phyloP scores from a whole-genome alignment of 805 yeast species.

The Wickerhamiella slavikovae region DNA sequence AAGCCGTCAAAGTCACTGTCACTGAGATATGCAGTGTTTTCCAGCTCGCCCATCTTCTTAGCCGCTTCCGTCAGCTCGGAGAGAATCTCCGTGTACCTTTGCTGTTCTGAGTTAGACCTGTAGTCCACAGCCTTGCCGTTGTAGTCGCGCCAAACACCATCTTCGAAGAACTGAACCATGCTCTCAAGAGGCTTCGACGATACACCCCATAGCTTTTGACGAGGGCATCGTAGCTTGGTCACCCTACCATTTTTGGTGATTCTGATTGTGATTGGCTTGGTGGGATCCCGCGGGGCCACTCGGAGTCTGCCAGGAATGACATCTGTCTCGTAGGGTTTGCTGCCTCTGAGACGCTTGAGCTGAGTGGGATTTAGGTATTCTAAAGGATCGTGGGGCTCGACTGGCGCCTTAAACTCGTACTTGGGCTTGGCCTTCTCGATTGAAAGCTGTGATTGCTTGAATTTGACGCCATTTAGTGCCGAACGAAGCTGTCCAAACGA shows the following conservation, averaged over 20 bases:
- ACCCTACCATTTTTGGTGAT: conserved; percentile 32
- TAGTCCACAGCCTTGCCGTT: conserved; percentile 58
- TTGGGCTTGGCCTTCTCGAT: conserved; percentile 33
- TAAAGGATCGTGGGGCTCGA: conserved; percentile 20
- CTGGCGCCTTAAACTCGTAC: conserved; percentile 24
- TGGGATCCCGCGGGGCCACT: conserved; percentile 29
- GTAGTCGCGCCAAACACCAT: conserved; percentile 64
- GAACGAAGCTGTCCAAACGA: conserved; percentile 29
- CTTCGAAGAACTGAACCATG: conserved; percentile 37
- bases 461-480: conserved; percentile 49
- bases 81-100: conserved; percentile 7
- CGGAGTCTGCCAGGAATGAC: conserved; percentile 42
- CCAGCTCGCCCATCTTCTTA: no score
- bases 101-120: conserved; percentile 18
- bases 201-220: conserved; percentile 81
- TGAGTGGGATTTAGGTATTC: conserved; percentile 12
- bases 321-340: conserved; percentile 16
- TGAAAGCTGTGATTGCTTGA: conserved; percentile 48
- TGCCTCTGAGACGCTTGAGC: conserved; percentile 19
- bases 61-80: conserved; percentile 1
- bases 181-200: conserved; percentile 34
- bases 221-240: conserved; percentile 37
- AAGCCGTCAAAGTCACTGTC: conserved; percentile 14
- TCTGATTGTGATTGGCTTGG: conserved; percentile 40
- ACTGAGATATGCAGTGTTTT: conserved; percentile 8